Percentiles rank a stretch among this genome's conserved stretches.
Evolutionary conservation across 805 yeast species (phyloP).

Genomic region (Lachancea thermotolerans): DNA sequence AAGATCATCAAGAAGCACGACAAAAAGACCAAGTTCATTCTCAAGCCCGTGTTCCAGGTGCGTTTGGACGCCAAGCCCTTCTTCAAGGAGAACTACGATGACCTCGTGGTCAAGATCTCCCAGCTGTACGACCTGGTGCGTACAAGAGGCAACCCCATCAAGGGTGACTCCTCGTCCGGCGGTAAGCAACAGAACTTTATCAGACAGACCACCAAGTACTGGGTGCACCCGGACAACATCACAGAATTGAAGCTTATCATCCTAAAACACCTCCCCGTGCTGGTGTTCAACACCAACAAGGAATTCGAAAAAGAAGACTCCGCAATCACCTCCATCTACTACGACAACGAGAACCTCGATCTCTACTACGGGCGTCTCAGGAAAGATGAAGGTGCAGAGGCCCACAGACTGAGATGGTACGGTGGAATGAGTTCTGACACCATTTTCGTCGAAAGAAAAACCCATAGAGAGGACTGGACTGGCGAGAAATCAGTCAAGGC

Average conservation of each 20-base stretch:
- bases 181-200: constrained; percentile 97
- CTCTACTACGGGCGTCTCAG: constrained; percentile 89
- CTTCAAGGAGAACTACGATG: constrained; percentile 91
- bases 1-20: constrained; percentile 96
- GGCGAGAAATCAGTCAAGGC: constrained; percentile 99
- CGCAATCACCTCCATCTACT: constrained; percentile 95
- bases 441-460: constrained; percentile 92
- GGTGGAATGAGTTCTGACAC: constrained; percentile 95
- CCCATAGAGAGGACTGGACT: constrained; percentile 99
- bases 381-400: constrained; percentile 98
- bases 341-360: constrained; percentile 83
- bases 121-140: constrained; percentile 86
- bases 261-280: constrained; percentile 90
- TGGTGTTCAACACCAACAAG: constrained; percentile 91
- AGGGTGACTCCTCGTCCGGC: constrained; percentile 96
- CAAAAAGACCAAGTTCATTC: constrained; percentile 70
- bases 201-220: constrained; percentile 96
- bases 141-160: constrained; percentile 91
- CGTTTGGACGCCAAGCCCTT: constrained; percentile 91
- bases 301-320: constrained; percentile 93
- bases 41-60: constrained; percentile 90
- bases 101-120: constrained; percentile 80
- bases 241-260: constrained; percentile 91
- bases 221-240: constrained; percentile 99
- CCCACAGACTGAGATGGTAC: constrained; percentile 96